A percentile compares a stretch with the other conserved stretches of the same genome.
Evolutionary conservation across 1,284 basidiomycete genomes (phyloP).

Genomic region (Pyrrhoderma noxium): DNA sequence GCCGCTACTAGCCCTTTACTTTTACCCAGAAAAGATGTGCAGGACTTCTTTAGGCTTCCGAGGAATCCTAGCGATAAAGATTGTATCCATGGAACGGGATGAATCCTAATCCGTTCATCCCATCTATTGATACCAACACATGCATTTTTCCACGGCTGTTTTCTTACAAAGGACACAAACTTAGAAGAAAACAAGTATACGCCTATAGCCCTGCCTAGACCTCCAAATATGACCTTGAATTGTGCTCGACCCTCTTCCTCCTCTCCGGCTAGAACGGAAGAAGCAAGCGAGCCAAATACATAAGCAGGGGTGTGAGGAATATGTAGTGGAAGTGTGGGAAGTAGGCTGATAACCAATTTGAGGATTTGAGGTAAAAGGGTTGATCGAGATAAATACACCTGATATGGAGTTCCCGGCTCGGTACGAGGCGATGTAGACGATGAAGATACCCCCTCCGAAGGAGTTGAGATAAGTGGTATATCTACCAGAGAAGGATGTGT

Average conservation of each 20-base stretch:
- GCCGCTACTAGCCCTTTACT: too few relatives aligned
- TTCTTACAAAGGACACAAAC: background rate
- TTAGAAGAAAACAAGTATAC: background rate
- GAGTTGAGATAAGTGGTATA: too few relatives aligned
- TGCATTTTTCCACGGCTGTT: background rate
- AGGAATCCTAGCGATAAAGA: too few relatives aligned
- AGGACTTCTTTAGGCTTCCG: too few relatives aligned
- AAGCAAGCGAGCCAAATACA: slow-evolving; percentile 33
- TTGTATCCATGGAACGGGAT: too few relatives aligned
- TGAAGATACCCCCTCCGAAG: too few relatives aligned
- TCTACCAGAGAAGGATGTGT: too few relatives aligned
- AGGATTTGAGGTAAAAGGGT: slow-evolving; percentile 26
- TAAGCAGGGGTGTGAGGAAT: slow-evolving; percentile 43
- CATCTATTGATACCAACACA: too few relatives aligned
- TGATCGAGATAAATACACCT: slow-evolving; percentile 25
- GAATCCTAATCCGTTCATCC: too few relatives aligned
- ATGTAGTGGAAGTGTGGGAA: slow-evolving; percentile 32
- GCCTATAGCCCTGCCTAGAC: slow-evolving; percentile 9
- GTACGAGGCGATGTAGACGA: too few relatives aligned
- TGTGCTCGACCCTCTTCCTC: slow-evolving; percentile 45
- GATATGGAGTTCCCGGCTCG: slow-evolving; percentile 41
- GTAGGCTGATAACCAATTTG: slow-evolving; percentile 33
- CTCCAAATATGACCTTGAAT: slow-evolving; percentile 41
- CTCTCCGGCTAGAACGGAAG: slow-evolving; percentile 33
- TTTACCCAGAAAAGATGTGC: too few relatives aligned